A percentile compares a stretch with the other conserved stretches of the same genome.
Evolutionary conservation across 768 basidiomycete genomes (phyloP).

Genomic region (Chiua virens): DNA sequence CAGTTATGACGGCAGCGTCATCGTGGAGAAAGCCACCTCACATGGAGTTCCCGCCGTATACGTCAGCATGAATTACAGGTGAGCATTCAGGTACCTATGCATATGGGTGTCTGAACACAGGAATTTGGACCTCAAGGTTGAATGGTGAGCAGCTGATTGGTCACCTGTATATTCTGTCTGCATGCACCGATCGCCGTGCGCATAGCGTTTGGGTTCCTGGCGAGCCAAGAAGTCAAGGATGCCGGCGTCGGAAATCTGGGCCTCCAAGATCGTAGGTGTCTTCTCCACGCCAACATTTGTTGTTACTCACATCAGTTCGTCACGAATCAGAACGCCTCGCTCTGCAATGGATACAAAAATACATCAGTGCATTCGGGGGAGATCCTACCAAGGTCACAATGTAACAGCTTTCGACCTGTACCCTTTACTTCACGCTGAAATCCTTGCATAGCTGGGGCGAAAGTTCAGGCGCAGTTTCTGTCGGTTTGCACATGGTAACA

Average conservation of each 20-base stretch:
- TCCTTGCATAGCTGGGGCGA: conserved; percentile 29
- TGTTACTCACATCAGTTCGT: neutral
- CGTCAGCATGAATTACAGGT: conserved; percentile 45
- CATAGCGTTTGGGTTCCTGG: conserved; percentile 40
- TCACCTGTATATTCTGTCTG: neutral
- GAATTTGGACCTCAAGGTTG: neutral
- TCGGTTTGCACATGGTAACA: conserved; percentile 30
- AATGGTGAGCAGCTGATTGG: conserved; percentile 7
- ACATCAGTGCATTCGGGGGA: conserved; percentile 62
- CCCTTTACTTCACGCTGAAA: neutral
- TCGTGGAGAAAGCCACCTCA: conserved; percentile 34
- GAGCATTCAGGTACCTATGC: neutral
- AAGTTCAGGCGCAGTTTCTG: conserved; percentile 38
- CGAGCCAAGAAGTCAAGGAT: conserved; percentile 34
- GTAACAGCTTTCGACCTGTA: conserved; percentile 1
- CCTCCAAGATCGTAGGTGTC: conserved; percentile 42
- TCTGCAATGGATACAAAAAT: conserved; percentile 55
- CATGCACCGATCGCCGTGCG: neutral
- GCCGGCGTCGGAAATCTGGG: conserved; percentile 49
- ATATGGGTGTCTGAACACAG: neutral
- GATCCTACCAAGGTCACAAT: conserved; percentile 44
- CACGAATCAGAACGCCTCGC: conserved; percentile 35
- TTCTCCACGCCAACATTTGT: neutral
- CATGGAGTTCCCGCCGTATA: conserved; percentile 33
- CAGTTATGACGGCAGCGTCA: conserved; percentile 17